These are phyloP conservation scores for Ulota crispa DNA, from an alignment of 225 moss, liverwort and hornwort species.

Conservation along the genomic window DNA sequence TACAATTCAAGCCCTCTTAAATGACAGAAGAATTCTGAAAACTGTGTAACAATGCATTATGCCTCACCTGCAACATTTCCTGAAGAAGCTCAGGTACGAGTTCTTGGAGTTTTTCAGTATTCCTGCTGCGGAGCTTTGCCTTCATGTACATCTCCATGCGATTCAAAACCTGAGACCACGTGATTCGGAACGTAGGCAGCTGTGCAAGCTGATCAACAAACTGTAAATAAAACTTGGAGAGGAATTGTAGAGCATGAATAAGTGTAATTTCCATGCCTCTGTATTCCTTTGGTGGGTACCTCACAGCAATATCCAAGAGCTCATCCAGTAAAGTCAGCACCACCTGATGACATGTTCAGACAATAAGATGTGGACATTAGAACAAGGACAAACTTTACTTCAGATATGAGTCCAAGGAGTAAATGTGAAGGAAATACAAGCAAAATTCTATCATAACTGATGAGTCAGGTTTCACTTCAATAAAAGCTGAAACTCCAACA, in stretches of 20 bases:
- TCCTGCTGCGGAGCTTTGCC: constrained; percentile 73
- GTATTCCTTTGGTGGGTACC: constrained; percentile 86
- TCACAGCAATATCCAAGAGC: constrained; percentile 81
- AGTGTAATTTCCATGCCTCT: constrained; percentile 91
- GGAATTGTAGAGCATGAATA: constrained; percentile 77
- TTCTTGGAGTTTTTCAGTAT: constrained; percentile 89
- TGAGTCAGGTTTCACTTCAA: not conserved
- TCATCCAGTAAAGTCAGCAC: constrained; percentile 84
- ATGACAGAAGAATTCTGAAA: not conserved
- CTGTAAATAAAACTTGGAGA: constrained; percentile 95
- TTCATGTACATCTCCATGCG: constrained; percentile 98
- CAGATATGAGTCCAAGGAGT: constrained; percentile 9
- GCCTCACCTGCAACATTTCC: constrained; percentile 74
- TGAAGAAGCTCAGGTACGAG: constrained; percentile 86
- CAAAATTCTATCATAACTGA: not conserved
- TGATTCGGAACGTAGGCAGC: constrained; percentile 83
- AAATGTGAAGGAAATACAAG: not conserved
- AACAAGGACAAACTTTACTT: constrained; percentile 16
- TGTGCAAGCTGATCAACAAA: constrained; percentile 80
- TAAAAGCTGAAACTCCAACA: constrained; percentile 5
- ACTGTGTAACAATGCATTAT: not conserved
- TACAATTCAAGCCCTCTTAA: not conserved
- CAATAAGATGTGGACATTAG: constrained; percentile 27
- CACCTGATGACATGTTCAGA: constrained; percentile 45
- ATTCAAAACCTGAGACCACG: constrained; percentile 85